Evolutionary conservation across 371 early-diverging fungal species (phyloP).

Genomic region (Syncephalastrum monosporum): DNA sequence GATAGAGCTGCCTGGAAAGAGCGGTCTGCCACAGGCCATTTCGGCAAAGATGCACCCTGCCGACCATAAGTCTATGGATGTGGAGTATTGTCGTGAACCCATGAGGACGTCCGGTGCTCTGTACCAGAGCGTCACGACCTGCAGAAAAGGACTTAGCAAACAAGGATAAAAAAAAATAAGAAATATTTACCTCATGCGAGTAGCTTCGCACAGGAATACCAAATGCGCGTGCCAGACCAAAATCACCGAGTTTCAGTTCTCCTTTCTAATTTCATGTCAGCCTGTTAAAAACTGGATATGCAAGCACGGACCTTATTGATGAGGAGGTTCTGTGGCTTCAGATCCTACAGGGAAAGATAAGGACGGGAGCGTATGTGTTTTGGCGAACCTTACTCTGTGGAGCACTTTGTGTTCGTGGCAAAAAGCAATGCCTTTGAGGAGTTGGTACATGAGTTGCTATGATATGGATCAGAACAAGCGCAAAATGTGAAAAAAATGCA

Average conservation of each 20-base stretch:
- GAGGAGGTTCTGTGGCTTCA: conserved; percentile 83
- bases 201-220: conserved; percentile 97
- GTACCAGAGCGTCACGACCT: conserved; percentile 93
- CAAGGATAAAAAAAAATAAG: background rate
- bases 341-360: conserved; percentile 52
- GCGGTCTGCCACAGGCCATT: conserved; percentile 89
- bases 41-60: conserved; percentile 97
- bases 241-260: conserved; percentile 96
- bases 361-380: background rate
- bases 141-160: conserved; percentile 17
- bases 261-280: conserved; percentile 50
- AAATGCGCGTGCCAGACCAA: conserved; percentile 96
- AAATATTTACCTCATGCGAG: conserved; percentile 88
- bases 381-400: conserved; percentile 64
- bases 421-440: conserved; percentile 79
- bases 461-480: background rate
- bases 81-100: conserved; percentile 96
- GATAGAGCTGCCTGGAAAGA: conserved; percentile 94
- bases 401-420: conserved; percentile 81
- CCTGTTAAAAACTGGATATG: background rate
- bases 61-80: conserved; percentile 99
- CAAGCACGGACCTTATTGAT: conserved; percentile 61
- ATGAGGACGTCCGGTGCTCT: conserved; percentile 99
- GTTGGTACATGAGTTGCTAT: conserved; percentile 80
- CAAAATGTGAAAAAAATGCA: background rate